Percentiles rank a stretch among this genome's conserved stretches.
Conservation (phyloP, 164 flowering plant genomes). For the Warburgia ugandensis region DNA sequence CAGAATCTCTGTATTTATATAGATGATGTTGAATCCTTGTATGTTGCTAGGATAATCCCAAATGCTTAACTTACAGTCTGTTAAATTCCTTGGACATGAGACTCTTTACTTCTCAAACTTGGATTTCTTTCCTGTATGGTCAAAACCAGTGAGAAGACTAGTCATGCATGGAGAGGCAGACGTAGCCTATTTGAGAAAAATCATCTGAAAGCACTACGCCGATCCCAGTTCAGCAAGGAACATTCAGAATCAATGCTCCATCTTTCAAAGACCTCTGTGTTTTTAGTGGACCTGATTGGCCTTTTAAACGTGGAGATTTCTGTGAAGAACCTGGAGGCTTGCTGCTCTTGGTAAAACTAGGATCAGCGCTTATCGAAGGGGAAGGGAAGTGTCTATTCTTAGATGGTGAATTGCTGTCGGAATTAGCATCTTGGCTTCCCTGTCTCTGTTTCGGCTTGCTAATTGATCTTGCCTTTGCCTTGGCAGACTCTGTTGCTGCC, state of each 20-base stretch:
- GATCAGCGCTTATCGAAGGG: conserved; percentile 34
- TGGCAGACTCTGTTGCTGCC: conserved; percentile 70
- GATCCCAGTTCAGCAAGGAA: conserved; percentile 19
- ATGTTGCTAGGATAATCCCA: background rate
- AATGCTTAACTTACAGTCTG: background rate
- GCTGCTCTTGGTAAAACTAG: conserved; percentile 6
- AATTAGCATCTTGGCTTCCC: conserved; percentile 22
- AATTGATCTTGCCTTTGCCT: conserved; percentile 57
- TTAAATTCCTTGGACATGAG: background rate
- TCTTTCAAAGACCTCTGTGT: conserved; percentile 13
- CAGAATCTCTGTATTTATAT: too few relatives aligned
- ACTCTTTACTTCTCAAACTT: too few relatives aligned
- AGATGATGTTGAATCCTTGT: background rate
- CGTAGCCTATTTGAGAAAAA: background rate
- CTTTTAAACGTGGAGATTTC: conserved; percentile 21
- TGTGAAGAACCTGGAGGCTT: conserved; percentile 19
- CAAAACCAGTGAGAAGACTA: background rate
- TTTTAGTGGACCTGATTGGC: conserved; percentile 14
- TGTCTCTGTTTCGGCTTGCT: conserved; percentile 68
- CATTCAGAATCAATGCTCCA: conserved; percentile 20
- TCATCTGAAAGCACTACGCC: conserved; percentile 11
- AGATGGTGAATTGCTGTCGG: conserved; percentile 28
- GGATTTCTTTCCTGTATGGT: background rate
- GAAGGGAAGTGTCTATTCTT: conserved; percentile 28
- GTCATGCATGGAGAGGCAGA: background rate